phyloP scores from a whole-genome alignment of 2,329 filamentous ascomycete genomes.

The Fusarium proliferatum region DNA sequence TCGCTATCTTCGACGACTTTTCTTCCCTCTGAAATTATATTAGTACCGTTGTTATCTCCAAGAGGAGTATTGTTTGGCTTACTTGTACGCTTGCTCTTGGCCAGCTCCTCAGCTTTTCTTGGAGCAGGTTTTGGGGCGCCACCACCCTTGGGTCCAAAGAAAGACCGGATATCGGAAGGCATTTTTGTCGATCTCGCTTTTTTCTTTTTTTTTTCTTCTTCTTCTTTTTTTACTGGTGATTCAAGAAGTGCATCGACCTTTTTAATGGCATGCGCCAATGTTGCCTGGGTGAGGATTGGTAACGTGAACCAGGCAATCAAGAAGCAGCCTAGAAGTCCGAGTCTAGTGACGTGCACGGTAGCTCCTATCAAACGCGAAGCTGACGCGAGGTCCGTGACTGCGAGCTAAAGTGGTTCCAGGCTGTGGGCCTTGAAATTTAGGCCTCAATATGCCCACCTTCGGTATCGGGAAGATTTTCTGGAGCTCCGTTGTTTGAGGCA shows the following conservation, averaged over 20 bases:
- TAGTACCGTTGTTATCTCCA: constrained; percentile 17
- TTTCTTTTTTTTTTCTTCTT: too few species aligned
- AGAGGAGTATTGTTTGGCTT: constrained; percentile 38
- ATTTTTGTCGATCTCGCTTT: constrained; percentile 51
- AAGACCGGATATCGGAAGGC: constrained; percentile 90
- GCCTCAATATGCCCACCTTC: constrained; percentile 1
- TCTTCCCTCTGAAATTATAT: constrained; percentile 59
- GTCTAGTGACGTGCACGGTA: constrained; percentile 50
- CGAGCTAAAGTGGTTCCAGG: constrained; percentile 46
- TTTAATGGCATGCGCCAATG: constrained; percentile 41
- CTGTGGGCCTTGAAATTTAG: constrained; percentile 24
- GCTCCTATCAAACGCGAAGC: constrained; percentile 53
- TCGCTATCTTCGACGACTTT: constrained; percentile 86
- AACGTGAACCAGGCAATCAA: constrained; percentile 36
- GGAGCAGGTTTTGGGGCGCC: constrained; percentile 60
- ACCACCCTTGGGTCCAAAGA: constrained; percentile 83
- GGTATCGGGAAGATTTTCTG: constrained; percentile 50
- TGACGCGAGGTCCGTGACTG: constrained; percentile 59
- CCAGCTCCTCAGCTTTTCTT: constrained; percentile 59
- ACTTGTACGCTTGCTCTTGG: constrained; percentile 61
- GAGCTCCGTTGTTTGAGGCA: constrained; percentile 44
- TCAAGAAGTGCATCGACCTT: constrained; percentile 3
- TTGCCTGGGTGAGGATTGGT: constrained; percentile 36
- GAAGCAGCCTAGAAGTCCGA: constrained; percentile 45
- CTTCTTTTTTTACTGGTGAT: constrained; percentile 3